Conservation (phyloP, 331 rosid species). For the Rhamnella rubrinervis region DNA sequence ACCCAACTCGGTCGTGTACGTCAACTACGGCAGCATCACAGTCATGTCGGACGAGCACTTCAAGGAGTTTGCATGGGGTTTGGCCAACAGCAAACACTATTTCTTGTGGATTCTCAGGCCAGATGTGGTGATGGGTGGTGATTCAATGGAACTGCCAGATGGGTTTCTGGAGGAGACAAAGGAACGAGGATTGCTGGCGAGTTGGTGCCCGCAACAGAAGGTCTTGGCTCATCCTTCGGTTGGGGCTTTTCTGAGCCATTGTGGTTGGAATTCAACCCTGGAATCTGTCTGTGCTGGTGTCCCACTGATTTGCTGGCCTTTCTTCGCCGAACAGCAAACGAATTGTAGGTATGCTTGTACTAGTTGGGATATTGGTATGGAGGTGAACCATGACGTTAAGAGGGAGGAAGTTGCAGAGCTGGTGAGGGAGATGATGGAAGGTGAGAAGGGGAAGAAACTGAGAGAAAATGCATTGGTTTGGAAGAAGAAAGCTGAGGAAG, state of each 20-base stretch:
- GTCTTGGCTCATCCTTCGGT: constrained; percentile 49
- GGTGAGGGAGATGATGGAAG: constrained; percentile 44
- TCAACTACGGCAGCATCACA: constrained; percentile 44
- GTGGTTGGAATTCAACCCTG: constrained; percentile 53
- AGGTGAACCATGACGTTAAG: constrained; percentile 35
- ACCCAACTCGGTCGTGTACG: constrained; percentile 40
- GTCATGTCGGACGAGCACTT: constrained; percentile 36
- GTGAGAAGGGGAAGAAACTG: constrained; percentile 22
- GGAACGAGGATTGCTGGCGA: constrained; percentile 41
- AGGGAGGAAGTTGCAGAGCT: constrained; percentile 23
- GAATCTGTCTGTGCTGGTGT: constrained; percentile 43
- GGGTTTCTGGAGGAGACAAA: constrained; percentile 41
- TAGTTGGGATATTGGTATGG: constrained; percentile 47
- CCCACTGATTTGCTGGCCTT: constrained; percentile 56
- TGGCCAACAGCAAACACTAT: constrained; percentile 39
- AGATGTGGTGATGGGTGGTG: constrained; percentile 35
- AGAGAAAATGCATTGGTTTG: constrained; percentile 30
- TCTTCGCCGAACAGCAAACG: constrained; percentile 49
- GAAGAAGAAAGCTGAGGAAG: constrained; percentile 38
- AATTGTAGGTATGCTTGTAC: constrained; percentile 42
- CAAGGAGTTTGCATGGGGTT: constrained; percentile 53
- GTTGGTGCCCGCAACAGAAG: constrained; percentile 46
- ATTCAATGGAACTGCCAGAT: constrained; percentile 16
- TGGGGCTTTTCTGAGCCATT: constrained; percentile 46
- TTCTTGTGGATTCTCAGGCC: constrained; percentile 51